A percentile compares a stretch with the other conserved stretches of the same genome.
Evolutionary conservation across 2,329 filamentous ascomycete species (phyloP).

Genomic region (Cladosporium sp.): DNA sequence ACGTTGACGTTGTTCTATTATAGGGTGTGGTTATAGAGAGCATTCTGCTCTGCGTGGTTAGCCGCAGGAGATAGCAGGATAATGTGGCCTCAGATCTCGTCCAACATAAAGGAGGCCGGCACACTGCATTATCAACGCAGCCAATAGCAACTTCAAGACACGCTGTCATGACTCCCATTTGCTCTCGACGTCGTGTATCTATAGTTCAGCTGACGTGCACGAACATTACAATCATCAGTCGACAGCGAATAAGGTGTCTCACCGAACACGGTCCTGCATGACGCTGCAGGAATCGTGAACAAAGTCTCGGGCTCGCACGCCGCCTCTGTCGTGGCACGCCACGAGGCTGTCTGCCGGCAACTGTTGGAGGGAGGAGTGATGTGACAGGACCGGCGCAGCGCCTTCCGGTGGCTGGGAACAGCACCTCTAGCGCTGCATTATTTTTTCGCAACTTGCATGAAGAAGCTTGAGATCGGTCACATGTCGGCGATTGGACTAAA

Average conservation of each 20-base stretch:
- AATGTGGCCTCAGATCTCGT: no score
- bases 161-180: neutral
- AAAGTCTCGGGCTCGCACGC: slow-evolving; percentile 5
- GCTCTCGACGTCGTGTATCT: neutral
- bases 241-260: slow-evolving; percentile 1
- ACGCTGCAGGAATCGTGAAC: neutral
- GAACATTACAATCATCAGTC: neutral
- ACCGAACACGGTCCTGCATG: neutral
- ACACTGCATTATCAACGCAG: neutral
- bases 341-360: slow-evolving; percentile 5
- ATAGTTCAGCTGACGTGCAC: neutral
- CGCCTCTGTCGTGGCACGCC: slow-evolving; percentile 5
- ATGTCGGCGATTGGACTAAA: neutral
- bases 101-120: no score
- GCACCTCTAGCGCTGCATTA: neutral
- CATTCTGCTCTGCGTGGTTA: no score
- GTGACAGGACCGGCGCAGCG: neutral
- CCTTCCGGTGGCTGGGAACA: neutral
- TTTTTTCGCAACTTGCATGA: neutral
- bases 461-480: neutral
- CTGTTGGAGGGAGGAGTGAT: neutral
- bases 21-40: no score
- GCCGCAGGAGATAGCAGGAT: no score
- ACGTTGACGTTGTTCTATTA: no score
- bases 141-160: neutral